Conservation (phyloP, 208 protist genomes). For the Acanthamoeba sp. region DNA sequence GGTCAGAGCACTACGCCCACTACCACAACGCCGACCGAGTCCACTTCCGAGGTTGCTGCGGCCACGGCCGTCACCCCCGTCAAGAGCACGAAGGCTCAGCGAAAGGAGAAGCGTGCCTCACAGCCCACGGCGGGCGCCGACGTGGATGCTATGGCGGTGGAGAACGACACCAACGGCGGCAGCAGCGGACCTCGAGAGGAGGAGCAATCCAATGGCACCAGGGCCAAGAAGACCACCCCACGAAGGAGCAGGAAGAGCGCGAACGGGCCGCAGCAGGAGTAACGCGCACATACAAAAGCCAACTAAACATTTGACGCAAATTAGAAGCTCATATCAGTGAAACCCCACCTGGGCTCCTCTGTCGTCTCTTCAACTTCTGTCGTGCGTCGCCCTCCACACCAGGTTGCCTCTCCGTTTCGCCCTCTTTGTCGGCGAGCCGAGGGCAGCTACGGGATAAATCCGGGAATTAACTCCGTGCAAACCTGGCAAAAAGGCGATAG, state of each 20-base stretch:
- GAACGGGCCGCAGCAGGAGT: neutral
- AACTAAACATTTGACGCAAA: neutral
- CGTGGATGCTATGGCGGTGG: neutral
- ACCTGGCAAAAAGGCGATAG: conserved; percentile 49
- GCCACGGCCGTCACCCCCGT: neutral
- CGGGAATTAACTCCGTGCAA: neutral
- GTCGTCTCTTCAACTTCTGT: neutral
- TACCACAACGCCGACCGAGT: neutral
- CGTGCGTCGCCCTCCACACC: neutral
- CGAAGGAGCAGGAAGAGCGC: conserved; percentile 8
- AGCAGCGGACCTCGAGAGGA: neutral
- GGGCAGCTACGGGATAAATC: neutral
- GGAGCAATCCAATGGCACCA: neutral
- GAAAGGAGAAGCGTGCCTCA: conserved; percentile 35
- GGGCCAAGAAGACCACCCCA: neutral
- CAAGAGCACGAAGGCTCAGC: neutral
- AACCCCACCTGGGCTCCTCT: neutral
- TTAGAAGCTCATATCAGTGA: neutral
- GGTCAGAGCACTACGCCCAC: neutral
- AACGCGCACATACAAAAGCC: neutral
- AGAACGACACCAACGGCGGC: neutral
- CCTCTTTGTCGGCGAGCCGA: neutral
- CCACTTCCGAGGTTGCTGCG: neutral
- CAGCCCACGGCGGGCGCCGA: neutral
- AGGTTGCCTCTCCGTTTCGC: neutral